Conservation (phyloP, 2,329 filamentous ascomycete species). For the Xenoacremonium recifei region DNA sequence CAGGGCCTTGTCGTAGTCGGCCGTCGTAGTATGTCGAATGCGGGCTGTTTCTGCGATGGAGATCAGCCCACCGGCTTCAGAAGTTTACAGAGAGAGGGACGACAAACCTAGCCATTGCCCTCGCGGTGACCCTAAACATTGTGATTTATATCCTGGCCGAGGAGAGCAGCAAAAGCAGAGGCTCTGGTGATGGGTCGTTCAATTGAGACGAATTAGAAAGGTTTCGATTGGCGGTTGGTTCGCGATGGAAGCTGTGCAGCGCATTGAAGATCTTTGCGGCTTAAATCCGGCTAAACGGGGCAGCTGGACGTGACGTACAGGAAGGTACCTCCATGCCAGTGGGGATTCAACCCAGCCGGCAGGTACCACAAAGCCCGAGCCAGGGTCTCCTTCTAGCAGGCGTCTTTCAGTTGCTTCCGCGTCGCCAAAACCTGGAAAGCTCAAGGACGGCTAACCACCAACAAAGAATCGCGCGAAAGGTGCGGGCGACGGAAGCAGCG, state of each 20-base stretch:
- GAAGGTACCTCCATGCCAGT: neutral
- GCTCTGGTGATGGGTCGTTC: constrained; percentile 10
- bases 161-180: too few species aligned
- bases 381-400: constrained; percentile 24
- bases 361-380: constrained; percentile 5
- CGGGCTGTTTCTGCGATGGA: constrained; percentile 35
- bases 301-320: constrained; percentile 15
- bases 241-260: constrained; percentile 1
- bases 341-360: too few species aligned
- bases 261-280: constrained; percentile 21
- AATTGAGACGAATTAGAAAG: constrained; percentile 1
- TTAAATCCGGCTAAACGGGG: constrained; percentile 23
- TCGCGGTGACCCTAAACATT: neutral
- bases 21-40: constrained; percentile 85
- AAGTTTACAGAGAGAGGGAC: constrained; percentile 4
- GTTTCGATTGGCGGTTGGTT: neutral
- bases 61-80: constrained; percentile 17
- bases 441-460: constrained; percentile 6
- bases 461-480: constrained; percentile 7
- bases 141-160: too few species aligned
- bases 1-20: constrained; percentile 79
- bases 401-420: constrained; percentile 20
- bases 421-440: constrained; percentile 22
- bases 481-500: too few species aligned
- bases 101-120: constrained; percentile 24